Conservation (phyloP, 2,329 filamentous ascomycete species). For the Trichoderma hamatum region DNA sequence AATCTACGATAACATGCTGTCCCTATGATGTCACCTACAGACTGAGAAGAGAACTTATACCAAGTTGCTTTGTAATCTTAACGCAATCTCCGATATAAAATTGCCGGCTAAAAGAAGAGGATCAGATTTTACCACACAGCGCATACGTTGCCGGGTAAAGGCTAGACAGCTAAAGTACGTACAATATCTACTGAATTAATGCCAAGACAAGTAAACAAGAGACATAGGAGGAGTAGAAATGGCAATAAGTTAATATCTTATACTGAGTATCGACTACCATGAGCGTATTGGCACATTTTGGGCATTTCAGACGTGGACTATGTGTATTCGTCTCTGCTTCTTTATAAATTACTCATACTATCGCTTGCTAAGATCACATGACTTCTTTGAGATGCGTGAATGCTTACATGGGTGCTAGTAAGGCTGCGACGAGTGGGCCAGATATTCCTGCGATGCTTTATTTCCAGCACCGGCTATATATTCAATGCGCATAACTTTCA, state of each 20-base stretch:
- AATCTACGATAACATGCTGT: no score
- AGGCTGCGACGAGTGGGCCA: slow-evolving; percentile 12
- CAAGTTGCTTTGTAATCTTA: not conserved
- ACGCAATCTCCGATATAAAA: not conserved
- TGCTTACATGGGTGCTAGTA: slow-evolving; percentile 26
- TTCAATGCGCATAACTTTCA: not conserved
- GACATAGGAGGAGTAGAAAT: not conserved
- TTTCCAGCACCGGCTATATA: not conserved
- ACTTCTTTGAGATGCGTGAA: slow-evolving; percentile 24
- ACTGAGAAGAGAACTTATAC: not conserved
- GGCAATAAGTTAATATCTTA: not conserved
- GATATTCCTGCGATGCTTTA: not conserved
- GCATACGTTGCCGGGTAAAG: not conserved
- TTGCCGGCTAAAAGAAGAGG: not conserved
- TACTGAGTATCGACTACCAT: not conserved
- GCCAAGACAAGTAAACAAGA: not conserved
- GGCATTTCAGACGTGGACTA: not conserved
- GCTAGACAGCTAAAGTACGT: not conserved
- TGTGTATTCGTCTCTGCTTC: not conserved
- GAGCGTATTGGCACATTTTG: not conserved
- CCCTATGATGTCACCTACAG: not conserved
- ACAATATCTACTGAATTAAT: not conserved
- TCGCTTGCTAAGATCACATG: slow-evolving; percentile 27
- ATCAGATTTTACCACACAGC: not conserved
- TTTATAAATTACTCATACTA: not conserved